Conservation (phyloP, 1,139 yeast genomes). For the Geotrichum klebahnii region DNA sequence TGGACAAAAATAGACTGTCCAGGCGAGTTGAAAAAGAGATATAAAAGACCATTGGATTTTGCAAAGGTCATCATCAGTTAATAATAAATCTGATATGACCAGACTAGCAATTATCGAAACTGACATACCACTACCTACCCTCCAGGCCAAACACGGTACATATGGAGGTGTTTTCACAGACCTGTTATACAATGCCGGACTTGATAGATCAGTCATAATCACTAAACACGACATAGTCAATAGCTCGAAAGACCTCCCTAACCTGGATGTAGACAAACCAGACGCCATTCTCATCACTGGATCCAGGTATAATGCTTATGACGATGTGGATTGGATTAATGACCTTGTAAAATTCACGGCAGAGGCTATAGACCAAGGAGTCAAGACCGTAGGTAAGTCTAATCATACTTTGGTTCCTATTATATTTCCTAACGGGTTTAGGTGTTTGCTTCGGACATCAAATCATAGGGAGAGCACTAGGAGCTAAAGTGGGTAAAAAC, state of each 20-base stretch:
- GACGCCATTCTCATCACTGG: constrained; percentile 59
- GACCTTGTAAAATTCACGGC: constrained; percentile 35
- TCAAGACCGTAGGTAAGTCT: constrained; percentile 1
- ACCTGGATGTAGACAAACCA: constrained; percentile 36
- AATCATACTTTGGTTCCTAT: not conserved
- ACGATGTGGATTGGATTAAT: constrained; percentile 51
- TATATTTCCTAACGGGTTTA: too few species aligned
- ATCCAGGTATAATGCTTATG: constrained; percentile 57
- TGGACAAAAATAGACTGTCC: too few species aligned
- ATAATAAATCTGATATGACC: constrained; percentile 3
- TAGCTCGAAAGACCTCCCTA: constrained; percentile 41
- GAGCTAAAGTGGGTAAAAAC: not conserved
- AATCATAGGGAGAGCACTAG: constrained; percentile 6
- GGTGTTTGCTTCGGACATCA: constrained; percentile 11
- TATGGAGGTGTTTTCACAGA: constrained; percentile 38
- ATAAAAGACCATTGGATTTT: not conserved
- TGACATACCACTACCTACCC: constrained; percentile 32
- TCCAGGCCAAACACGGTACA: constrained; percentile 28
- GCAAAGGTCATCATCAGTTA: not conserved
- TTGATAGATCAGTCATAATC: constrained; percentile 25
- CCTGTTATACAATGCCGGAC: constrained; percentile 34
- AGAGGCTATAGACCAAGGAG: not conserved
- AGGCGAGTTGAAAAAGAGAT: too few species aligned
- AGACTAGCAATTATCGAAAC: constrained; percentile 34
- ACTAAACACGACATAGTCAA: constrained; percentile 47